Percentiles rank a stretch among this genome's conserved stretches.
Conservation (phyloP, 495 filamentous ascomycete species). For the Penicillium maclennaniae region DNA sequence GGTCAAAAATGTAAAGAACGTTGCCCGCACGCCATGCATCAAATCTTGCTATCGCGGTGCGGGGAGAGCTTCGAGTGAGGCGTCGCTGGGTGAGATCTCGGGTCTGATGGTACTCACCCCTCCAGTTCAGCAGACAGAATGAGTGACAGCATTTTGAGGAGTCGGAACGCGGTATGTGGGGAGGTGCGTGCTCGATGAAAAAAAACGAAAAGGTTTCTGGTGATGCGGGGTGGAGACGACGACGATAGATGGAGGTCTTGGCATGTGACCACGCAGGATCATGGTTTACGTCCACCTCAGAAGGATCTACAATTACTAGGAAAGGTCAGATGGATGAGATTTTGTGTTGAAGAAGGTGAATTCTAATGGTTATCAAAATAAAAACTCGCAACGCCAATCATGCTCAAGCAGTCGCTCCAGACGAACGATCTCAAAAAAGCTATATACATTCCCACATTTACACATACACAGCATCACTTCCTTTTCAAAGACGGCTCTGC, state of each 20-base stretch:
- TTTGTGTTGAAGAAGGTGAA: background rate
- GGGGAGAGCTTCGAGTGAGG: background rate
- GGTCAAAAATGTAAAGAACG: background rate
- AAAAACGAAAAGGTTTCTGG: conserved; percentile 10
- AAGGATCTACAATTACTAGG: background rate
- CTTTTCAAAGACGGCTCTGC: conserved; percentile 39
- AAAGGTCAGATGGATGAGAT: background rate
- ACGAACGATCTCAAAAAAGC: conserved; percentile 18
- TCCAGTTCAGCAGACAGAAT: conserved; percentile 73
- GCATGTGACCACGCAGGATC: conserved; percentile 17
- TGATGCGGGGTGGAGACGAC: conserved; percentile 30
- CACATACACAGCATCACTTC: conserved; percentile 12
- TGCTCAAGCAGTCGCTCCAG: conserved; percentile 28
- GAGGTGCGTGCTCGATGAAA: background rate
- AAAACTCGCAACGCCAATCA: conserved; percentile 31
- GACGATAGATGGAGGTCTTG: conserved; percentile 26
- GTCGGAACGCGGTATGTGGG: conserved; percentile 9
- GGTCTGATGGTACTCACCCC: conserved; percentile 48
- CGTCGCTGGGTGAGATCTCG: background rate
- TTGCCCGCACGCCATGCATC: conserved; percentile 3
- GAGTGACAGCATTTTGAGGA: conserved; percentile 67
- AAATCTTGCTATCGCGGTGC: conserved; percentile 2
- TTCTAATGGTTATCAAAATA: conserved; percentile 10
- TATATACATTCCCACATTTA: conserved; percentile 21
- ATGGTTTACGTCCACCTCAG: background rate